Evolutionary conservation across 1,284 basidiomycete genomes (phyloP).

Genomic region (Ustilago xerochloae): DNA sequence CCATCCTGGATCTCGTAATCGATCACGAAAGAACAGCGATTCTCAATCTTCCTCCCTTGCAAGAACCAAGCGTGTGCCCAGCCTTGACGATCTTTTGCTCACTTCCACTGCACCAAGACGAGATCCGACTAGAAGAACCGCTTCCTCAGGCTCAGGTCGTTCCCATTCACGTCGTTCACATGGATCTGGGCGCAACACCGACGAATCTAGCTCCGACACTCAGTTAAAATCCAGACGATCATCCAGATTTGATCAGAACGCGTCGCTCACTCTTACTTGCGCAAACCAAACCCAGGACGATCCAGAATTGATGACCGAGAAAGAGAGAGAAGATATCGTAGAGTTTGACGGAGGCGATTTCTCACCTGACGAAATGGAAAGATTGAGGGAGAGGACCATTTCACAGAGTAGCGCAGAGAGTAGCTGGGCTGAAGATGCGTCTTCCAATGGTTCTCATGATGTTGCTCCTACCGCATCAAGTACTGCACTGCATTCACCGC

Average conservation of each 20-base stretch:
- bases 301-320: conserved; percentile 45
- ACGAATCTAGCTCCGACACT: conserved; percentile 10
- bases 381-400: conserved; percentile 18
- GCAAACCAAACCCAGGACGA: conserved; percentile 12
- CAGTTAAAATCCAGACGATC: conserved; percentile 21
- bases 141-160: conserved; percentile 14
- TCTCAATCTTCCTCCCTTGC: conserved; percentile 11
- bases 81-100: conserved; percentile 36
- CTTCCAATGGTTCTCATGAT: conserved; percentile 23
- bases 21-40: conserved; percentile 33
- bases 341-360: conserved; percentile 50
- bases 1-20: conserved; percentile 19
- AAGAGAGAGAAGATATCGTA: conserved; percentile 45
- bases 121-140: conserved; percentile 7
- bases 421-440: conserved; percentile 36
- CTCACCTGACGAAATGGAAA: conserved; percentile 33
- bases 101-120: conserved; percentile 27
- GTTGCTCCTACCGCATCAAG: conserved; percentile 5
- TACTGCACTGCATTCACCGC: background rate
- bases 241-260: conserved; percentile 11
- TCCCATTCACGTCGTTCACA: background rate
- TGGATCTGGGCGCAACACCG: conserved; percentile 18
- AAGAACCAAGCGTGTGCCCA: conserved; percentile 26
- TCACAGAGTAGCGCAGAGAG: conserved; percentile 38
- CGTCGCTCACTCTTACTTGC: conserved; percentile 13